A percentile compares a stretch with the other conserved stretches of the same genome.
These are phyloP conservation scores for Rhodomyrtus psidioides DNA, from an alignment of 441 rosid genomes.

Conservation along the genomic window DNA sequence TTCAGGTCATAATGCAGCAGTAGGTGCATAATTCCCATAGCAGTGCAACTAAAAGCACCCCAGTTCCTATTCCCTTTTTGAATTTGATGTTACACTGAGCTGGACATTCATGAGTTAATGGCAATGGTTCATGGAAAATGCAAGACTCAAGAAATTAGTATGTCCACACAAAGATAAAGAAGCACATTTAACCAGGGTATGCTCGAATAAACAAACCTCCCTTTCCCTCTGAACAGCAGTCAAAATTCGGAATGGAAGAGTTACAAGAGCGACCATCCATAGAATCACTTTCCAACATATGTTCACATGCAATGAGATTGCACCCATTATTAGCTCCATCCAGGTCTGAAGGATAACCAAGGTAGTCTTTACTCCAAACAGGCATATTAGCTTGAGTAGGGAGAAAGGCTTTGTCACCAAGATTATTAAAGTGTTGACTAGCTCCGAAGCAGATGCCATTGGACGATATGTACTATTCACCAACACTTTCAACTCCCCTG, in stretches of 20 bases:
- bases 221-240: conserved; percentile 57
- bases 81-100: not conserved
- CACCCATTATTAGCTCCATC: conserved; percentile 38
- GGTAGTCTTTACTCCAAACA: conserved; percentile 32
- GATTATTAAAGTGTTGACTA: conserved; percentile 15
- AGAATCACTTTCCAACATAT: conserved; percentile 36
- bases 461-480: not conserved
- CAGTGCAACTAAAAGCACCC: not conserved
- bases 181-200: not conserved
- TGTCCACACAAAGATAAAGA: not conserved
- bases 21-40: not conserved
- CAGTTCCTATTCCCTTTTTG: not conserved
- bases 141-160: not conserved
- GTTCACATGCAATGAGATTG: conserved; percentile 36
- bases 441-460: conserved; percentile 18
- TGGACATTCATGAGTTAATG: not conserved
- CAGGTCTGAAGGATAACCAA: conserved; percentile 35
- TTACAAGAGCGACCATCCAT: conserved; percentile 35
- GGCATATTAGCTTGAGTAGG: conserved; percentile 24
- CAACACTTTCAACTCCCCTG: not conserved
- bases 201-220: conserved; percentile 42
- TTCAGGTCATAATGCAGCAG: not conserved
- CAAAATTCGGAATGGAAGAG: conserved; percentile 49
- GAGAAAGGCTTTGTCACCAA: conserved; percentile 34
- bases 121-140: not conserved